These are phyloP conservation scores for Euphorbia peplus DNA, from an alignment of 345 rosid species.

Conservation along the genomic window DNA sequence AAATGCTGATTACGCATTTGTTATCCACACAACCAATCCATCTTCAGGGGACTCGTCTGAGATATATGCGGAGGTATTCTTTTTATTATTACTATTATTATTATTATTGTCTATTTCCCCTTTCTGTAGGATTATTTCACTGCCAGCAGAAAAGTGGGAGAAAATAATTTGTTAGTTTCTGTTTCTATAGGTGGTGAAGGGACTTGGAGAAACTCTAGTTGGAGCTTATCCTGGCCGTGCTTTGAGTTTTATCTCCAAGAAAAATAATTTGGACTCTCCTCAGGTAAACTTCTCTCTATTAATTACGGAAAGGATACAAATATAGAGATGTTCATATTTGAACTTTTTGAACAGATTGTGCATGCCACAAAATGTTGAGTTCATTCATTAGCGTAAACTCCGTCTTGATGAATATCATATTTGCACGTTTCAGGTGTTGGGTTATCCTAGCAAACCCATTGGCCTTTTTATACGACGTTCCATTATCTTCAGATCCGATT, in stretches of 20 bases:
- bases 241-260: constrained; percentile 85
- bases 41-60: constrained; percentile 88
- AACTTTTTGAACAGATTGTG: neutral
- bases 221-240: constrained; percentile 99
- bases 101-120: neutral
- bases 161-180: constrained; percentile 11
- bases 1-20: constrained; percentile 94
- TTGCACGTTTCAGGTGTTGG: constrained; percentile 56
- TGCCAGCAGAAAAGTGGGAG: constrained; percentile 1
- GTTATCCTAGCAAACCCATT: constrained; percentile 95
- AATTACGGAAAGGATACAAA: neutral
- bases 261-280: constrained; percentile 62
- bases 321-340: neutral
- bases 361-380: neutral
- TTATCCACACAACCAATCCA: constrained; percentile 96
- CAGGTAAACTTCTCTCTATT: constrained; percentile 42
- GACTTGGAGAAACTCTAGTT: constrained; percentile 96
- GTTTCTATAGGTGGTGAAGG: constrained; percentile 72
- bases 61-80: constrained; percentile 85
- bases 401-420: neutral
- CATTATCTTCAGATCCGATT: constrained; percentile 90
- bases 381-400: neutral
- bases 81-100: no score
- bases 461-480: constrained; percentile 94
- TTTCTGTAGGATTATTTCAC: neutral